Percentiles rank a stretch among this genome's conserved stretches.
These are phyloP conservation scores for Leccinum sublutescens DNA, from an alignment of 768 basidiomycete species.

Conservation along the genomic window DNA sequence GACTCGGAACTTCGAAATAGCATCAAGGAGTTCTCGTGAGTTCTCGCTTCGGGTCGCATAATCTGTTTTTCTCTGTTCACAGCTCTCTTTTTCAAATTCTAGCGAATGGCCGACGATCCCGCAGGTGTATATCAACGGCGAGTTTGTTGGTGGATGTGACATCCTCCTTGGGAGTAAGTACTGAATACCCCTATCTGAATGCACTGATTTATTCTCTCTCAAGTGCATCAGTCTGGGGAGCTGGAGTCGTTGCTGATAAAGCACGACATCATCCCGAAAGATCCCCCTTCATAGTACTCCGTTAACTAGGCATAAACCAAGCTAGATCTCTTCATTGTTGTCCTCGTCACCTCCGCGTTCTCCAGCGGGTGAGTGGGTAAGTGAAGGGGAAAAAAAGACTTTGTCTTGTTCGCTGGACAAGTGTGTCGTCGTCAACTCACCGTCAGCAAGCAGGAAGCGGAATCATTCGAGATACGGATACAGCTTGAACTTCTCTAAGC, in stretches of 20 bases:
- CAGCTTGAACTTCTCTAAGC: neutral
- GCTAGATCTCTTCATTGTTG: neutral
- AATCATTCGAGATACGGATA: neutral
- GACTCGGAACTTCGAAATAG: constrained; percentile 79
- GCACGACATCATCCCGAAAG: constrained; percentile 58
- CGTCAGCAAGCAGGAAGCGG: neutral
- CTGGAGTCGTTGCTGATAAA: constrained; percentile 78
- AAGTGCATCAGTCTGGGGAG: constrained; percentile 97
- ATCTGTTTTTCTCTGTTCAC: neutral
- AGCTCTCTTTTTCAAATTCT: neutral
- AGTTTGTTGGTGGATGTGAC: constrained; percentile 97
- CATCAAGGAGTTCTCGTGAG: constrained; percentile 97
- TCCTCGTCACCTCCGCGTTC: neutral
- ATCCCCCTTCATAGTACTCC: neutral
- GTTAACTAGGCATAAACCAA: neutral
- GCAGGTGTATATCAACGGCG: constrained; percentile 91
- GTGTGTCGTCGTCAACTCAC: neutral
- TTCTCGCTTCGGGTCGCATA: constrained; percentile 16
- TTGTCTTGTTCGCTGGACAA: neutral
- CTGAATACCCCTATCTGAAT: neutral
- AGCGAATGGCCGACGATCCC: constrained; percentile 99
- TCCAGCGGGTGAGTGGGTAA: neutral
- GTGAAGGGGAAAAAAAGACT: no score
- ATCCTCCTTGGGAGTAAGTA: constrained; percentile 85
- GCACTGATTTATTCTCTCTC: neutral